These are phyloP conservation scores for Aphanocladium album DNA, from an alignment of 2,329 filamentous ascomycete species.

Conservation along the genomic window DNA sequence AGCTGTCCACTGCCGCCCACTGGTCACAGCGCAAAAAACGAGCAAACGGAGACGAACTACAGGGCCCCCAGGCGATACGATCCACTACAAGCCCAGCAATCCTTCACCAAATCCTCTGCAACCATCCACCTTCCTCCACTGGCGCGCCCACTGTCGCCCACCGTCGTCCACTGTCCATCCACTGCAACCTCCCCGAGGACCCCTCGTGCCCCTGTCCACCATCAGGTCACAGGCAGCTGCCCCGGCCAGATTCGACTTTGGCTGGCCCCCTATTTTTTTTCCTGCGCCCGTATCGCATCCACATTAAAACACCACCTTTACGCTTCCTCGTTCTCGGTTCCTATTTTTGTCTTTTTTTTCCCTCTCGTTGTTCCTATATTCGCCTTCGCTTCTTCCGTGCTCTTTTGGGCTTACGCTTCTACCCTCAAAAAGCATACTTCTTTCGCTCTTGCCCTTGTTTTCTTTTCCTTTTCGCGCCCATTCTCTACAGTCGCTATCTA, in stretches of 20 bases:
- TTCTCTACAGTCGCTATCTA: not conserved
- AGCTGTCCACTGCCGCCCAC: not conserved
- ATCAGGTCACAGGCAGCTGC: not conserved
- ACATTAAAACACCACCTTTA: slow-evolving; percentile 9
- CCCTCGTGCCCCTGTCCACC: not conserved
- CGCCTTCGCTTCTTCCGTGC: not conserved
- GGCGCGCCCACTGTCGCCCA: not conserved
- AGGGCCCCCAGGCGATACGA: not conserved
- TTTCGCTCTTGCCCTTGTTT: not conserved
- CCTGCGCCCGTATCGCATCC: slow-evolving; percentile 11
- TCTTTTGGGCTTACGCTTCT: not conserved
- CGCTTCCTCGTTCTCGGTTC: slow-evolving; percentile 2
- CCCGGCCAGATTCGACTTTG: not conserved
- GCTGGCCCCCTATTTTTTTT: slow-evolving; percentile 14
- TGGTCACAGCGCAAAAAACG: not conserved
- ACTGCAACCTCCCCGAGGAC: too few relatives aligned
- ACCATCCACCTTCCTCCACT: not conserved
- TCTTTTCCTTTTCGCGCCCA: not conserved
- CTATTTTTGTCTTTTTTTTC: slow-evolving; percentile 14
- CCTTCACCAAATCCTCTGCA: not conserved
- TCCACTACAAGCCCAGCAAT: not conserved
- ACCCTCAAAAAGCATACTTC: slow-evolving; percentile 3
- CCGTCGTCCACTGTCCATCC: not conserved
- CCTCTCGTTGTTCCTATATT: not conserved
- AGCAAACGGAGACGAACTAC: not conserved